Evolutionary conservation across 345 rosid species (phyloP), one percentile per base, ranked within the genome.

Genomic region (Bruguiera sexangula): DNA sequence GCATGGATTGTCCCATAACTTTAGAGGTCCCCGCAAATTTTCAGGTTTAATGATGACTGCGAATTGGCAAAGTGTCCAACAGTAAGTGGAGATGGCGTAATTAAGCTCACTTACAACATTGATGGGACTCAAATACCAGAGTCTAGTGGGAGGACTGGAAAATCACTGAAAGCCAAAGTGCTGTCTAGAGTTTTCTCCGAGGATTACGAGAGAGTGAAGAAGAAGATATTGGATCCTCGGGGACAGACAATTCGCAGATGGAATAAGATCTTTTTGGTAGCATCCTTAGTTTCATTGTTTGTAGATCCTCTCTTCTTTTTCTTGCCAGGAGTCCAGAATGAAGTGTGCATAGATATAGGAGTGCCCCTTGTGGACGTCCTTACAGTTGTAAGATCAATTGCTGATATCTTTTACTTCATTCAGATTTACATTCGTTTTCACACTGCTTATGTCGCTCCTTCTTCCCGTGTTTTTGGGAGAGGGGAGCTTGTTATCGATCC

Each of bases 391-490:
- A 84, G 96, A 83, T 81, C 98, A 60, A 61, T 88, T 10, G 89
- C 90, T 5, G 98, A 92, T 80, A 76, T 80, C 70, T 92, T 92
- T 71, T 90, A 92, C 74, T 29, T 85, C 16, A 74, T 86, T 74
- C 92, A 90, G 78, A 90, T 90, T 67, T 83, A 82, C 63, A 73
- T 88, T 69, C 82, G 89, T 55, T 92, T 87, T 78, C 82, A 85
- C 54, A 90, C 96, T 0, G 94, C 98, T 70, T 92, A 88, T 39
- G 75, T 92, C 0, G 98, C 96, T 0, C 96, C 98, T 43, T 86
- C 95, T 75, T 92, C 98, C 69, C 90, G 95, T 52, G 96, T 90
- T 30, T 86, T 92, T 52, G 93, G 98, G 62, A 90, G 96, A 85
- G 98, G 91, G 20, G 98, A 92, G 76, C 92, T 92, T 37, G 93